phyloP scores from a whole-genome alignment of 192 early-diverging fungal species.

The Entophlyctis helioformis region DNA sequence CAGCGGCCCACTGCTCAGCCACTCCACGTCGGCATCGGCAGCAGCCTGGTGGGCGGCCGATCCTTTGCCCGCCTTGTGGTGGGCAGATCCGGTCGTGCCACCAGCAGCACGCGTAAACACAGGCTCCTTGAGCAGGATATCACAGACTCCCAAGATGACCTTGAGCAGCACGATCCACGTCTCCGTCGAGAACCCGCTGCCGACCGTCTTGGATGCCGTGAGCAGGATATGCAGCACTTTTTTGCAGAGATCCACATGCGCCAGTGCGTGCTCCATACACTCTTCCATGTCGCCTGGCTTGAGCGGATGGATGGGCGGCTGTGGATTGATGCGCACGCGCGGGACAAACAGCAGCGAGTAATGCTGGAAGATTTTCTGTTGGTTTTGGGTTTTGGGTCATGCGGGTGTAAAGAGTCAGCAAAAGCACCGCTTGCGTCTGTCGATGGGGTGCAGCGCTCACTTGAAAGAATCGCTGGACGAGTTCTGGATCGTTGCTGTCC shows the following conservation, averaged over 20 bases:
- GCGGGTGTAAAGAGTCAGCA: slow-evolving; percentile 2
- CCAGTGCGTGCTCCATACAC: no score
- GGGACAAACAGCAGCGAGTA: slow-evolving; percentile 61
- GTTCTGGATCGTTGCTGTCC: no score
- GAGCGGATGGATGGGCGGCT: no score
- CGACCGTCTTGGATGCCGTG: slow-evolving; percentile 47
- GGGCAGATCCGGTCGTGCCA: not conserved
- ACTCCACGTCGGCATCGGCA: not conserved
- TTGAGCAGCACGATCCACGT: slow-evolving; percentile 76
- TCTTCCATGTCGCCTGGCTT: no score
- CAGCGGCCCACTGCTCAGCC: slow-evolving; percentile 17
- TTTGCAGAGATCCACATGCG: slow-evolving; percentile 66
- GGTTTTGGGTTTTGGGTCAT: no score
- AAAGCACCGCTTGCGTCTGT: not conserved
- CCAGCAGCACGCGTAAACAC: no score
- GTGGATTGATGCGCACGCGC: no score
- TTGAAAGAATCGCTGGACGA: no score
- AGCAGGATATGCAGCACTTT: slow-evolving; percentile 49
- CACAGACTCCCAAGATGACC: slow-evolving; percentile 64
- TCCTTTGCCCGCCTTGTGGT: not conserved
- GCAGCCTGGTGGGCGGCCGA: not conserved
- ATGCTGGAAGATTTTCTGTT: slow-evolving; percentile 64
- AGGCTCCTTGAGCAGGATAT: slow-evolving; percentile 55
- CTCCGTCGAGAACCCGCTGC: slow-evolving; percentile 46
- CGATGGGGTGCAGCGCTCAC: not conserved